These are phyloP conservation scores for Arthrinium puccinioides DNA, from an alignment of 2,329 filamentous ascomycete genomes.

Conservation along the genomic window DNA sequence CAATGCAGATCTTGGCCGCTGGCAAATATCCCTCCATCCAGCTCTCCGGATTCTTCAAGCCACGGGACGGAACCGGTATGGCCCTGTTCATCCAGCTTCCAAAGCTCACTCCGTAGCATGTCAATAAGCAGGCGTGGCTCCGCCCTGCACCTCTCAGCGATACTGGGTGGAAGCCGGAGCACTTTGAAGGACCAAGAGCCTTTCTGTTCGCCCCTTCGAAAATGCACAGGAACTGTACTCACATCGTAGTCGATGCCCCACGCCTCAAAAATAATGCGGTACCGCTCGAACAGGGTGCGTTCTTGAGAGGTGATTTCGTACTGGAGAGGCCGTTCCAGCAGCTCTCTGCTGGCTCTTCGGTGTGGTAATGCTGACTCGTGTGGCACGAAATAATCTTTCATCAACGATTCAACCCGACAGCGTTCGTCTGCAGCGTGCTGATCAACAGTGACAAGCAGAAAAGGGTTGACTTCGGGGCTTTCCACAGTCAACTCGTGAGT, in stretches of 20 bases:
- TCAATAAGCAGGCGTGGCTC: slow-evolving; percentile 68
- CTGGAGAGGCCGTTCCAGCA: slow-evolving; percentile 44
- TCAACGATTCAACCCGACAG: slow-evolving; percentile 67
- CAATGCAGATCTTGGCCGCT: slow-evolving; percentile 31
- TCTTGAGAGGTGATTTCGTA: slow-evolving; percentile 63
- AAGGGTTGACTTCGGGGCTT: too few species aligned
- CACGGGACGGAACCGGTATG: not conserved
- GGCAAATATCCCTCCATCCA: not conserved
- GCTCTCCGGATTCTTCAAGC: not conserved
- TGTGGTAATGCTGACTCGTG: not conserved
- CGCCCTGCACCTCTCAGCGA: slow-evolving; percentile 66
- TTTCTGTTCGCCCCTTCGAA: not conserved
- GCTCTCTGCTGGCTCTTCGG: slow-evolving; percentile 22
- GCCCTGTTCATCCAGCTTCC: slow-evolving; percentile 49
- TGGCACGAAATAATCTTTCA: slow-evolving; percentile 42
- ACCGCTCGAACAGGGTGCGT: slow-evolving; percentile 43
- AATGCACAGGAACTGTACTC: slow-evolving; percentile 3
- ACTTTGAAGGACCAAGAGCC: slow-evolving; percentile 36
- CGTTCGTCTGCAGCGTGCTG: slow-evolving; percentile 95
- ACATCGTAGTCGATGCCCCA: slow-evolving; percentile 73
- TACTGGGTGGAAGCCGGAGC: slow-evolving; percentile 57
- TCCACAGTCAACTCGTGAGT: too few species aligned
- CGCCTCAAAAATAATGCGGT: slow-evolving; percentile 49
- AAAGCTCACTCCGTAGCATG: slow-evolving; percentile 68
- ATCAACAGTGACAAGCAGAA: slow-evolving; percentile 68